Evolutionary conservation across 176 grass and related monocot genomes (phyloP), one percentile per base, ranked within the genome.

Genomic region (Musa itinerans): DNA sequence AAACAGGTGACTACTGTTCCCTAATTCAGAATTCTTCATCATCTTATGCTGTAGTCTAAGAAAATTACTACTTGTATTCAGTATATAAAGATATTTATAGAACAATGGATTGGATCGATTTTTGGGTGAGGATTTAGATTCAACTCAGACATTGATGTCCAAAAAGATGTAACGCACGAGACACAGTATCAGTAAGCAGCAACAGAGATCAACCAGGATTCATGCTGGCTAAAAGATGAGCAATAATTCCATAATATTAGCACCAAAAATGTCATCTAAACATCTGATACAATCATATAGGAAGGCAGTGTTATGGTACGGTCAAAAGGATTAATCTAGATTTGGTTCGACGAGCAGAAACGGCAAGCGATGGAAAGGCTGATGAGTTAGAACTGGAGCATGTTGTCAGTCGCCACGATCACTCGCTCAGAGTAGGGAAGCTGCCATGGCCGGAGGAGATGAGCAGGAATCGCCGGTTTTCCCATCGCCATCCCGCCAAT

Each of bases 401-500:
- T 85, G 76, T 87, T 74, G 9, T 10, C 63, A 0, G 87, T 74
- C 2, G 81, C 80, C 69, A 78, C 63, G 61, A 90, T 92, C 63
- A 81, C 85, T 81, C 86, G 86, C 79, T 84, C 85, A 7, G 81
- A 74, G 81, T 50, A 90, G 0, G 79, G 85, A 20, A 91, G 89
- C 82, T 97, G 87, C 89, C 90, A 93, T 1, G 94, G 94, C 3
- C 83, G 78, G 69, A 97, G 86, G 54, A 93, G 84, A n/a, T 82
- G 90, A 14, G 14, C 24, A 21, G 84, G 69, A 4, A 88, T 88
- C 11, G 93, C 87, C 61, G 87, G 85, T 75, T 90, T 92, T 78
- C 89, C 87, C 85, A 9, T 20, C 19, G 84, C 86, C 81, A 89
- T 79, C 69, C 88, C 94, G 16, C 90, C 87, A 78, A 90, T 85